Evolutionary conservation across 768 basidiomycete species (phyloP), one percentile per base, ranked within the genome.

Genomic region (Xanthoconium stramineum): DNA sequence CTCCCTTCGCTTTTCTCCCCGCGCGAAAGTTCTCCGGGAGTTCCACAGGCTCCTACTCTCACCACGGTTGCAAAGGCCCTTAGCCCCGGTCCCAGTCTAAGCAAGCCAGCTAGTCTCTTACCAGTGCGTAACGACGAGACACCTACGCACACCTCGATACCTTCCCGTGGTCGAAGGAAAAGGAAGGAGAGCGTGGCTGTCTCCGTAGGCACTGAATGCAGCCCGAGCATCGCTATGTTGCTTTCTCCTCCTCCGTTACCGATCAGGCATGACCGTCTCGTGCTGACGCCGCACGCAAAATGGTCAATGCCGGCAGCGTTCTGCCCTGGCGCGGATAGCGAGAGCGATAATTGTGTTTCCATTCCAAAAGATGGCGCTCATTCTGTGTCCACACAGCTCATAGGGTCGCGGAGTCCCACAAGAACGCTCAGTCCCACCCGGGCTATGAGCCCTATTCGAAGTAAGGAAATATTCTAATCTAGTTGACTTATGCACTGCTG

Each of bases 371-470:
- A 58, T 14, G 47, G 48, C 30, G 13, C 14, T 4, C 43, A 36
- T n/a, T 13, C 28, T 6, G 37, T 50, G 38, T 14, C 51, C 33
- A 60, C 49, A 40, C 52, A 24, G 8, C n/a, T 57, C n/a, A 44
- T 5, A 15, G 15, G 49, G 30, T 38, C 56, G 2, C 53, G 52
- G 15, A 69, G 60, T 35, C 60, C 65, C 5, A 49, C 47, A 2
- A 69, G 69, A 52, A 60, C 65, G 15, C 53, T 70, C 40, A 72
- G 74, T 63, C 74, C 74, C 47, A 56, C 69, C 3, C 65, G 69
- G 52, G 72, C 74, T 52, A 59, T 63, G 59, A 69, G 69, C 50
- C 61, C 55, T 38, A 55, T 61, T 36, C 61, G 60, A 53, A 37
- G 61, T 61, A 55, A 61, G 61, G 17, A 14, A 15, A 20, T 35